Evolutionary conservation across 768 basidiomycete species (phyloP), one percentile per base, ranked within the genome.

Genomic region (Cytidiella melzeri): DNA sequence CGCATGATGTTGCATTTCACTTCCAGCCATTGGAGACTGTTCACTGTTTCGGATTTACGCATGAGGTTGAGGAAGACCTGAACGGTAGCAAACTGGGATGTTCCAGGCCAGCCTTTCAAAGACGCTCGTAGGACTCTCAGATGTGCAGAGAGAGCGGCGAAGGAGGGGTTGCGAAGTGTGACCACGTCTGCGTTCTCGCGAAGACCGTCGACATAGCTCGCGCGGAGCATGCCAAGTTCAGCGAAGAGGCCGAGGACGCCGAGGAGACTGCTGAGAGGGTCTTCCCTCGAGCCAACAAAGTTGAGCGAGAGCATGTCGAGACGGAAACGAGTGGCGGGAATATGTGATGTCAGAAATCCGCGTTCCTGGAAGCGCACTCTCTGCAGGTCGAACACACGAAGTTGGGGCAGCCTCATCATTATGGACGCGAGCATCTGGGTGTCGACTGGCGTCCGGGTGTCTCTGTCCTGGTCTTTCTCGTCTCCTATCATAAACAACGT

Each of bases 1-100:
- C 45, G 45, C 36, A 26, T 24, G 36, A 37, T 37, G n/a, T 30
- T 28, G 36, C 45, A 47, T 24, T 47, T 37, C 23, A 47, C 45
- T 15, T 47, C 25, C 15, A 47, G 5, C 12, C 30, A 38, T 10
- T 39, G 45, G n/a, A 47, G 36, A 28, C 19, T 47, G 21, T 47
- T 28, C 10, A 37, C 36, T 4, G 36, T 37, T 5, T 21, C 18
- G 11, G 45, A 47, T 13, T 37, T 25, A 11, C 36, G 30, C 34
- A 47, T 10, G 28, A 47, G 25, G 36, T 47, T 36, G 9, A 47
- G 34, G 12, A 47, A 15, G 45, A 30, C 34, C 11, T 47, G 34
- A 12, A 47, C 36, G 3, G 45, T 47, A 23, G 45, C 25, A 15
- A 34, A 34, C 15, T 34, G 30, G 30, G 15, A 7, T 15, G 30